Evolutionary conservation across 177 flowering plant genomes (phyloP).

Genomic region (Telopea speciosissima): DNA sequence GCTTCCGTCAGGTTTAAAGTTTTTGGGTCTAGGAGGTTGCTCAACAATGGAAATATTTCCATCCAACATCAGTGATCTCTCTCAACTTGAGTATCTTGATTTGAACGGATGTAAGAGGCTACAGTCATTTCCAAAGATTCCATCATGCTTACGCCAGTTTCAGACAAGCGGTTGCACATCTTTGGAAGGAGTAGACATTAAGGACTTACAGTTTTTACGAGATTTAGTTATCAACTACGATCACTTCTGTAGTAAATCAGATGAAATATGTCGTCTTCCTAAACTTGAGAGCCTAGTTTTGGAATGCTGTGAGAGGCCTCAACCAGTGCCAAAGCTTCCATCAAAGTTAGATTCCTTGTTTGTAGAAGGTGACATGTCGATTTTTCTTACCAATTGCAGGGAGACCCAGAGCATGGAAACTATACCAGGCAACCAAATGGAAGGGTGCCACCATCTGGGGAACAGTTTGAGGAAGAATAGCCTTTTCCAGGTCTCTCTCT

Average conservation of each 20-base stretch:
- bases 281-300: neutral
- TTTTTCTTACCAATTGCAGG: too few relatives aligned
- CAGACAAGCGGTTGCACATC: too few relatives aligned
- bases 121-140: too few relatives aligned
- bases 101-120: too few relatives aligned
- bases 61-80: too few relatives aligned
- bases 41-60: neutral
- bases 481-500: neutral
- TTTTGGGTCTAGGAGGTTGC: neutral
- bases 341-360: neutral
- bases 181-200: too few relatives aligned
- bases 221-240: too few relatives aligned
- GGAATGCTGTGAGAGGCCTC: neutral
- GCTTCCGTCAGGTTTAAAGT: neutral
- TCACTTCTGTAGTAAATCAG: too few relatives aligned
- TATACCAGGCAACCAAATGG: neutral
- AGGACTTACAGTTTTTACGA: too few relatives aligned
- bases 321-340: neutral
- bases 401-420: neutral
- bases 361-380: neutral
- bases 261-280: neutral
- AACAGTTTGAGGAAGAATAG: neutral
- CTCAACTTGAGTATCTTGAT: too few relatives aligned
- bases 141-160: too few relatives aligned
- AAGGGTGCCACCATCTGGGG: neutral